These are phyloP conservation scores for Lasiosphaeria miniovina DNA, from an alignment of 495 filamentous ascomycete species.

Conservation along the genomic window DNA sequence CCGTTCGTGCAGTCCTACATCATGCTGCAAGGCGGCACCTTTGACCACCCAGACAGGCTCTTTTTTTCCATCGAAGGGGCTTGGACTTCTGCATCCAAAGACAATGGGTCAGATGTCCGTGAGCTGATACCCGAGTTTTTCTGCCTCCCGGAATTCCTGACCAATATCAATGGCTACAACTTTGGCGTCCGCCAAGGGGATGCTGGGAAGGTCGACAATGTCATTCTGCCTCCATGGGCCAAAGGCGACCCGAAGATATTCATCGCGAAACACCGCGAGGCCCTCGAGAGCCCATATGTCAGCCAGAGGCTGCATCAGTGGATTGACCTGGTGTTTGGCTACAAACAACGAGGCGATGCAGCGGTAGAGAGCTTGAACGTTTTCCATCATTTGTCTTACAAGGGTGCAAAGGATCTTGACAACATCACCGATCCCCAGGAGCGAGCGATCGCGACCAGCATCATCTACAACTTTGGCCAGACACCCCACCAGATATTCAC, in stretches of 20 bases:
- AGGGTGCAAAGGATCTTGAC: slow-evolving; percentile 89
- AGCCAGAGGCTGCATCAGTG: slow-evolving; percentile 86
- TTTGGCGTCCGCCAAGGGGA: slow-evolving; percentile 83
- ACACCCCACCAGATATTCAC: slow-evolving; percentile 94
- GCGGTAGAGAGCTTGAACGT: slow-evolving; percentile 90
- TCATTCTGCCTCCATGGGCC: slow-evolving; percentile 89
- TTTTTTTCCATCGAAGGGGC: slow-evolving; percentile 92
- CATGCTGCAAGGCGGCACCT: slow-evolving; percentile 93
- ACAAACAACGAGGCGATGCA: slow-evolving; percentile 90
- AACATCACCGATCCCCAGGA: slow-evolving; percentile 85
- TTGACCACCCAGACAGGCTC: slow-evolving; percentile 91
- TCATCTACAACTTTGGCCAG: slow-evolving; percentile 98
- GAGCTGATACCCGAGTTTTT: slow-evolving; percentile 97
- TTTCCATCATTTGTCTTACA: slow-evolving; percentile 93
- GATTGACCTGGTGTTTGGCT: slow-evolving; percentile 96
- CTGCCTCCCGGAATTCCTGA: slow-evolving; percentile 88
- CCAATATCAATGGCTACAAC: slow-evolving; percentile 89
- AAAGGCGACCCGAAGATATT: slow-evolving; percentile 96
- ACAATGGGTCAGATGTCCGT: slow-evolving; percentile 89
- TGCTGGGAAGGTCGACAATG: slow-evolving; percentile 74
- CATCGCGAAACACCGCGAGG: slow-evolving; percentile 89
- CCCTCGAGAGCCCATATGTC: slow-evolving; percentile 90
- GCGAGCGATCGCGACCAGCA: slow-evolving; percentile 80
- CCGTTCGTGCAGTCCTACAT: slow-evolving; percentile 96
- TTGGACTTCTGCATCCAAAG: slow-evolving; percentile 84